Base-by-base conservation (phyloP, 1,284 basidiomycete genomes). In the Wallemia hederae region DNA sequence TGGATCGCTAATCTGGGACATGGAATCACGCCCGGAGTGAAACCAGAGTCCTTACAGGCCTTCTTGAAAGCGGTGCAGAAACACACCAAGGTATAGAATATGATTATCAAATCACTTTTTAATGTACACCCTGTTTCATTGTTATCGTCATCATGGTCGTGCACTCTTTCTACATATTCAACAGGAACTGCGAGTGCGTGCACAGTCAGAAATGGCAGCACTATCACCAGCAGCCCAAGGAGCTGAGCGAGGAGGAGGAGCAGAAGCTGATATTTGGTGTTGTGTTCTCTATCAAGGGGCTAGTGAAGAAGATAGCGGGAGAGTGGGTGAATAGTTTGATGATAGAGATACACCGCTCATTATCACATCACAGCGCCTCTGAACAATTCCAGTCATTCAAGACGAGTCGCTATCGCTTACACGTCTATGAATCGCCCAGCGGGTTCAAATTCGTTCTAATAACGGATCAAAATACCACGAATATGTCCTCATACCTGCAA, bases 1-100 rank as follows among this genome's bases (percentile, higher is more conserved):
- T 94, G 89, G 87, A 96, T 98, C 67, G 85, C 85, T 26, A 98
- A 98, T 72, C 74, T 99, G 29, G 94, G 94, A 1, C 94, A 98
- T 70, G 92, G 92, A 2, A 94, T 98, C 66, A 91, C 87, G n/a
- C 39, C 39, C 11, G 39, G 39, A 9, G 39, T 49, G 9, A 49
- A 49, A n/a, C 39, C 39, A 49, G 39, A 49, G n/a, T 11, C 9
- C 5, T 7, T 49, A n/a, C 11, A n/a, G 22, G 39, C 22, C 3
- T 49, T 49, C 39, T n/a, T 49, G 5, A n/a, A 49, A n/a, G 39
- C 39, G 11, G 39, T 49, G 5, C 39, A 49, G n/a, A n/a, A 49
- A n/a, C 22, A n/a, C 22, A 49, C 9, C 14, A 49, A n/a, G 39
- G 39, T 15, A 14, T 31, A n/a, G 29, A 31, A 31, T 31, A 31